These are phyloP conservation scores for Colletotrichum sp. DNA, from an alignment of 2,329 filamentous ascomycete genomes.

Conservation along the genomic window DNA sequence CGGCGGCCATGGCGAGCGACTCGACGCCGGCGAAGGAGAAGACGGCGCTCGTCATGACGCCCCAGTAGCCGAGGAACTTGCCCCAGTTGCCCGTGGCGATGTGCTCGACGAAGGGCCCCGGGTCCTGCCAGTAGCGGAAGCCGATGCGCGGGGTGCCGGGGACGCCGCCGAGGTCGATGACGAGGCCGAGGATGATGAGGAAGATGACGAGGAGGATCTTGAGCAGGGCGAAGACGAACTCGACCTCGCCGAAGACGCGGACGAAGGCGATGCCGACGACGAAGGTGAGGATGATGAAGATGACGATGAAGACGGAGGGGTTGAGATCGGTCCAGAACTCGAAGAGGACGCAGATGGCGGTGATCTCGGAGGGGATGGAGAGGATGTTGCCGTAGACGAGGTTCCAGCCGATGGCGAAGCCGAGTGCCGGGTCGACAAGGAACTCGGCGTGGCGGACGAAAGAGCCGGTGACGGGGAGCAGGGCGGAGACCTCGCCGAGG, in stretches of 20 bases:
- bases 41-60: constrained; percentile 27
- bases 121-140: constrained; percentile 22
- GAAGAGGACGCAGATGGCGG: constrained; percentile 27
- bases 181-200: constrained; percentile 68
- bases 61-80: constrained; percentile 34
- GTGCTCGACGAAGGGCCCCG: constrained; percentile 65
- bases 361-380: constrained; percentile 40
- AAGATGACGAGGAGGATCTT: constrained; percentile 60
- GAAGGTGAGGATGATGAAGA: constrained; percentile 24
- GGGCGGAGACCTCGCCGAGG: constrained; percentile 64
- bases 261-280: constrained; percentile 23
- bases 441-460: constrained; percentile 67
- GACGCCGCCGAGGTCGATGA: constrained; percentile 32
- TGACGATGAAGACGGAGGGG: constrained; percentile 25
- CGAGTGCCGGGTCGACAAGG: constrained; percentile 65
- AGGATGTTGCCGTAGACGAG: constrained; percentile 59
- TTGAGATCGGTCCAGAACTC: constrained; percentile 27
- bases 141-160: constrained; percentile 27
- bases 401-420: constrained; percentile 60
- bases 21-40: constrained; percentile 29
- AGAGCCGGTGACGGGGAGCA: constrained; percentile 66
- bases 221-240: constrained; percentile 61
- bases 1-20: constrained; percentile 27
- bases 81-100: constrained; percentile 41
- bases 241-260: constrained; percentile 56